phyloP scores from a whole-genome alignment of 306 rosid genomes.

The Hippophae gyantsensis region DNA sequence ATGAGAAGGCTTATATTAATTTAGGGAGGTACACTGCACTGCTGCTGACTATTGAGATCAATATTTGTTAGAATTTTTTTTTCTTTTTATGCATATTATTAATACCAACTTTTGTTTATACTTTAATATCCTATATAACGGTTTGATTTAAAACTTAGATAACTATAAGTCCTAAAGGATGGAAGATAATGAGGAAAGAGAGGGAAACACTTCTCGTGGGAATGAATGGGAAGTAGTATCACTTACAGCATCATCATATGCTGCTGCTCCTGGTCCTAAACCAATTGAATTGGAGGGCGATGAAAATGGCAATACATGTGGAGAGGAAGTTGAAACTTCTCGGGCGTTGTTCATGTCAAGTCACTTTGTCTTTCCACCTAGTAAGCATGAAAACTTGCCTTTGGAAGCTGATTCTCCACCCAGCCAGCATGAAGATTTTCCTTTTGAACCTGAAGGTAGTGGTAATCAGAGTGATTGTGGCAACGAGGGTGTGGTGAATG shows the following conservation, averaged over 20 bases:
- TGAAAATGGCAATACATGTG: slow-evolving; percentile 6
- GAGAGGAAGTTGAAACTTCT: slow-evolving; percentile 69
- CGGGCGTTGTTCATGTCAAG: slow-evolving; percentile 69
- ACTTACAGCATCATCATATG: slow-evolving; percentile 88
- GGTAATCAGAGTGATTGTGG: slow-evolving; percentile 39
- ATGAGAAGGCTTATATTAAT: too few relatives aligned
- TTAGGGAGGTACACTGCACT: too few relatives aligned
- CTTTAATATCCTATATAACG: too few relatives aligned
- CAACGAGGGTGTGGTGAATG: slow-evolving; percentile 25
- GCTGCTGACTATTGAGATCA: too few relatives aligned
- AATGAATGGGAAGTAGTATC: slow-evolving; percentile 96
- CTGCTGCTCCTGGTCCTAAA: slow-evolving; percentile 68
- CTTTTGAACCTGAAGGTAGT: slow-evolving; percentile 43
- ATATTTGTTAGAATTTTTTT: too few relatives aligned
- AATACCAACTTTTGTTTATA: too few relatives aligned
- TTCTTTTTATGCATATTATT: too few relatives aligned
- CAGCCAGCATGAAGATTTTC: slow-evolving; percentile 70
- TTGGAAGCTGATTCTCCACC: slow-evolving; percentile 6
- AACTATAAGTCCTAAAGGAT: slow-evolving; percentile 25
- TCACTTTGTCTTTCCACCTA: slow-evolving; percentile 80
- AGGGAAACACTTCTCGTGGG: slow-evolving; percentile 59
- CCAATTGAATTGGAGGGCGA: slow-evolving; percentile 39
- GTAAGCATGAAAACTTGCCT: too few relatives aligned
- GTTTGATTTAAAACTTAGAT: too few relatives aligned
- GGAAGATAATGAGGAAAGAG: slow-evolving; percentile 66